These are phyloP conservation scores for Sphagnum contortum DNA, from an alignment of 225 moss, liverwort and hornwort species.

Conservation along the genomic window DNA sequence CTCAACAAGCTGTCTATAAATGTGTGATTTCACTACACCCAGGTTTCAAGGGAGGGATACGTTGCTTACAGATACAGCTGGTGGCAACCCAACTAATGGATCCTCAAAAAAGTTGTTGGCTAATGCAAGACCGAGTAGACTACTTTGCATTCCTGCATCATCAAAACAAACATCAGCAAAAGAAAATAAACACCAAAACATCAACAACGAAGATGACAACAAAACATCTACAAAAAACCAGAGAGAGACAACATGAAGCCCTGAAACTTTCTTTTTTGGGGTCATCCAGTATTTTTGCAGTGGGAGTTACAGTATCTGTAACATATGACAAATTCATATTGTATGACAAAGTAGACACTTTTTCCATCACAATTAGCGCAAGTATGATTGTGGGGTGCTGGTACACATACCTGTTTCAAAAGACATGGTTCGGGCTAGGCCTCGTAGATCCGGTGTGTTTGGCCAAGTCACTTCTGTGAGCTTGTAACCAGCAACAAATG, in stretches of 20 bases:
- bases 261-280: too few species aligned
- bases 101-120: slow-evolving; percentile 83
- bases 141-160: slow-evolving; percentile 89
- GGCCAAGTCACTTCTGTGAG: slow-evolving; percentile 39
- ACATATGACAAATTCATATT: too few species aligned
- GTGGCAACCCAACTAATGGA: slow-evolving; percentile 66
- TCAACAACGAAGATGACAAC: too few species aligned
- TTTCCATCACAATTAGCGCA: too few species aligned
- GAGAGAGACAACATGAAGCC: too few species aligned
- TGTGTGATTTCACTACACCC: too few species aligned
- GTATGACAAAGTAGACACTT: too few species aligned
- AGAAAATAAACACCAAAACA: not conserved
- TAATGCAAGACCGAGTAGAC: slow-evolving; percentile 70
- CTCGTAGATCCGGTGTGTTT: slow-evolving; percentile 52
- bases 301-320: too few species aligned
- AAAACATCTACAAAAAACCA: not conserved
- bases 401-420: slow-evolving; percentile 66
- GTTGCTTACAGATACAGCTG: slow-evolving; percentile 71
- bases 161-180: not conserved
- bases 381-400: not conserved
- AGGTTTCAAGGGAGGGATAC: too few species aligned
- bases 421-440: slow-evolving; percentile 70
- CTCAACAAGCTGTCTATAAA: too few species aligned
- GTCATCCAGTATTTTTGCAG: too few species aligned
- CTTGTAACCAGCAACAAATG: slow-evolving; percentile 68